Evolutionary conservation across 257 asterid genomes (phyloP), one percentile per base, ranked within the genome.

Genomic region (Linaria vulgaris): DNA sequence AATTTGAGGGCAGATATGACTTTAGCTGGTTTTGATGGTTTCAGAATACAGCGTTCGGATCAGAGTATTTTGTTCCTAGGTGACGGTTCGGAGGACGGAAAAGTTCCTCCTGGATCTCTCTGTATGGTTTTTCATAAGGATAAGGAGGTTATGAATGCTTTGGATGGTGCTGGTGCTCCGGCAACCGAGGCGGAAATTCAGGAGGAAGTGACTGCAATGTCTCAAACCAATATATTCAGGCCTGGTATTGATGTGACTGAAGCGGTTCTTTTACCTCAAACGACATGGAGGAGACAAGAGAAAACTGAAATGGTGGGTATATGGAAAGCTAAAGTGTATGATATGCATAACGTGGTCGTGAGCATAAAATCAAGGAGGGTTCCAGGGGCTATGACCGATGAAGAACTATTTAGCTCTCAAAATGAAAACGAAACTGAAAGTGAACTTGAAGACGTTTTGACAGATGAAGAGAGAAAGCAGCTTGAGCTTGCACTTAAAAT

Each of bases 1-100:
- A 94, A 94, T 76, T 61, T 94, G 69, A 78, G 99, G 75, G 96
- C 99, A 25, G 99, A 94, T 64, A 87, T 94, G 99, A 90, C 96
- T 54, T 78, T 94, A 70, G 95, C 97, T 50, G 99, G 99, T 27
- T 94, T 94, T 47, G 99, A 94, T 69, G 97, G 99, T 39, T 84
- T 94, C 70, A 80, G 84, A 60, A 85, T 90, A 59, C 99, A 94
- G 62, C 94, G 99, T 15, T 81, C 97, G 0, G 97, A 94, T 64
- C 99, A 94, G 84, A 94, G 92, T 69, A 55, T 94, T 81, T 76
- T 94, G 30, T 94, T 94, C 75, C 91, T 94, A 51, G 99, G 99
- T 41, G 97, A 94, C 76, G 99, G 99, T 52, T 89, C 96, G 1
- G 97, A 90, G 63, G 97, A 90, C 43, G 95, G 96, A 43, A 85